A percentile compares a stretch with the other conserved stretches of the same genome.
Evolutionary conservation across 129 eudicot species (phyloP).

Genomic region (Helichrysum umbraculigerum): DNA sequence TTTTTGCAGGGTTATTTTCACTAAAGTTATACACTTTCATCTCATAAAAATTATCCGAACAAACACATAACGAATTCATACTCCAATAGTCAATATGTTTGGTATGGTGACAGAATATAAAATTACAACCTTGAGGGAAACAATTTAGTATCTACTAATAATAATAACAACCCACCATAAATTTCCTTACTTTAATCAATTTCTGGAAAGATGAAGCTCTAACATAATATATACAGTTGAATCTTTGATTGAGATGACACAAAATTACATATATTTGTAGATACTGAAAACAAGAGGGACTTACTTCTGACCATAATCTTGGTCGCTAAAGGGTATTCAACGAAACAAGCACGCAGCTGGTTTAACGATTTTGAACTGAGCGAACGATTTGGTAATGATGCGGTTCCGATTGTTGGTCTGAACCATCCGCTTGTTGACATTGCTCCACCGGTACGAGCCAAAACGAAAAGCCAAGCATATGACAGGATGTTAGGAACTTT

Average conservation of each 20-base stretch:
- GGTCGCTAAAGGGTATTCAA: slow-evolving; percentile 66
- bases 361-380: slow-evolving; percentile 16
- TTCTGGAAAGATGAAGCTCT: neutral
- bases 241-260: slow-evolving; percentile 1
- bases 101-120: neutral
- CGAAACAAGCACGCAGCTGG: slow-evolving; percentile 39
- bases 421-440: slow-evolving; percentile 37
- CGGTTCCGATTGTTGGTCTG: slow-evolving; percentile 25
- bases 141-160: too few species aligned
- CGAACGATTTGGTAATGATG: slow-evolving; percentile 23
- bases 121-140: neutral
- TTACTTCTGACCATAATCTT: slow-evolving; percentile 74
- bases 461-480: too few species aligned
- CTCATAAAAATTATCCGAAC: neutral
- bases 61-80: neutral
- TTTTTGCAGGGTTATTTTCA: neutral
- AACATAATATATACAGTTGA: neutral
- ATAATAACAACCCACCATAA: neutral
- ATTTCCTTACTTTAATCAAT: neutral
- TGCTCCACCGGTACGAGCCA: neutral
- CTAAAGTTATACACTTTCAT: neutral
- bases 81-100: too few species aligned
- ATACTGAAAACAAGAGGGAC: slow-evolving; percentile 23
- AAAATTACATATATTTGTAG: neutral
- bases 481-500: too few species aligned